phyloP scores from a whole-genome alignment of 176 grass and related monocot species.

The Areca catechu region DNA sequence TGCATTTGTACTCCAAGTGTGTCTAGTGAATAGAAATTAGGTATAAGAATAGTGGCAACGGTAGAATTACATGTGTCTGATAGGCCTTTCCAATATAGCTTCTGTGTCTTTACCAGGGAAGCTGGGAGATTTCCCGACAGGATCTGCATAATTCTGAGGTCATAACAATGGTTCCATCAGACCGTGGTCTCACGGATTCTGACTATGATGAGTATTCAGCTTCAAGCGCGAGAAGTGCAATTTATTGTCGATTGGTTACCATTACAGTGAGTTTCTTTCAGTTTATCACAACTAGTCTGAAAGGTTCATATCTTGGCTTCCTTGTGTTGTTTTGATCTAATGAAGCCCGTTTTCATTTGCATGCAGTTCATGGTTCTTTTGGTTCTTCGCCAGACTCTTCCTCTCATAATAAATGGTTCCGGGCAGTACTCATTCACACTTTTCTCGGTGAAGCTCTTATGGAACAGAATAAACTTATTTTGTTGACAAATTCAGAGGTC shows the following conservation, averaged over 20 bases:
- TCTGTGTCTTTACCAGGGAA: slow-evolving; percentile 30
- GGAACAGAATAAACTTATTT: too few species aligned
- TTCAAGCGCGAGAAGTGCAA: slow-evolving; percentile 33
- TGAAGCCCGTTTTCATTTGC: slow-evolving; percentile 8
- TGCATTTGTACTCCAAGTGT: background rate
- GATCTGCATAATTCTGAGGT: slow-evolving; percentile 57
- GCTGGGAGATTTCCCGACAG: slow-evolving; percentile 62
- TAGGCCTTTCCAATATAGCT: too few species aligned
- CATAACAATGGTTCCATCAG: slow-evolving; percentile 71
- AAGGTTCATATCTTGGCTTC: too few species aligned
- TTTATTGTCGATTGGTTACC: slow-evolving; percentile 54
- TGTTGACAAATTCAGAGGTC: too few species aligned
- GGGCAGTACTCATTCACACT: slow-evolving; percentile 67
- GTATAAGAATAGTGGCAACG: too few species aligned
- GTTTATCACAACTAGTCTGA: background rate
- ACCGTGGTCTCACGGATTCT: slow-evolving; percentile 26
- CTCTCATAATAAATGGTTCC: slow-evolving; percentile 47
- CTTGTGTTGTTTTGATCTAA: background rate
- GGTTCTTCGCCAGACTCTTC: slow-evolving; percentile 69
- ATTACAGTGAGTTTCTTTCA: slow-evolving; percentile 44
- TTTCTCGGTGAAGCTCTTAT: slow-evolving; percentile 50
- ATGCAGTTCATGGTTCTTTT: slow-evolving; percentile 76
- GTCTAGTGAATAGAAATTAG: too few species aligned
- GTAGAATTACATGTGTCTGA: too few species aligned
- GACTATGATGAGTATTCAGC: slow-evolving; percentile 46